phyloP scores from a whole-genome alignment of 1,284 basidiomycete genomes.

The Limonomyces culmigenus region DNA sequence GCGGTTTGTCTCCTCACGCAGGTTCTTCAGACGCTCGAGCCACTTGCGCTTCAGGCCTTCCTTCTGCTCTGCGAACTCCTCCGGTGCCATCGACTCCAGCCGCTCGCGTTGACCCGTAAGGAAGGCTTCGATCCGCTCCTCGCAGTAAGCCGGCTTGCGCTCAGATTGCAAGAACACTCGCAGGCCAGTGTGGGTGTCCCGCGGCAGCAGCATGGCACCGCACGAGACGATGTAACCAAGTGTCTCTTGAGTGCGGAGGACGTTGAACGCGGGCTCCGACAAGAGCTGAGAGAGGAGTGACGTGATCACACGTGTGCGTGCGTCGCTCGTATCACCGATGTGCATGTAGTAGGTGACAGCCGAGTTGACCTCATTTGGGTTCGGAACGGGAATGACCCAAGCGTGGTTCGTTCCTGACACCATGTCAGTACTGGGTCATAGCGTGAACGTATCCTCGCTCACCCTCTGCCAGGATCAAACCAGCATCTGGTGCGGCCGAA shows the following conservation, averaged over 20 bases:
- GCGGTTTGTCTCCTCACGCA: conserved; percentile 40
- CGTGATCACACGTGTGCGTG: conserved; percentile 38
- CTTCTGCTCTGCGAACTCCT: conserved; percentile 38
- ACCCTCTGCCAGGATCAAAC: conserved; percentile 19
- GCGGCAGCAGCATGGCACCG: conserved; percentile 34
- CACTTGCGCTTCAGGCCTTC: conserved; percentile 45
- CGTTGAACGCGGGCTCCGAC: conserved; percentile 84
- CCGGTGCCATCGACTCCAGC: conserved; percentile 20
- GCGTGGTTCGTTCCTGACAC: conserved; percentile 50
- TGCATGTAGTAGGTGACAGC: conserved; percentile 69
- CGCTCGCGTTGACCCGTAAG: conserved; percentile 44
- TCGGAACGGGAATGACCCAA: conserved; percentile 60
- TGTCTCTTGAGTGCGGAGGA: conserved; percentile 92
- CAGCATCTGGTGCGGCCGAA: conserved; percentile 40
- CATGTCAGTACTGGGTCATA: conserved; percentile 4
- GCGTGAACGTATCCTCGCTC: background rate
- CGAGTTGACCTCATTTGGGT: conserved; percentile 80
- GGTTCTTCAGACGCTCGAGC: conserved; percentile 59
- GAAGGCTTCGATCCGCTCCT: conserved; percentile 81
- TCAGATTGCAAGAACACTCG: conserved; percentile 90
- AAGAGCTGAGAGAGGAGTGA: conserved; percentile 63
- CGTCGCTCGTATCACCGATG: conserved; percentile 44
- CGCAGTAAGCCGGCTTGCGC: conserved; percentile 69
- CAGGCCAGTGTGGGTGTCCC: conserved; percentile 59
- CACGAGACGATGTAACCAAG: conserved; percentile 81